Base-by-base conservation (phyloP, 2,329 filamentous ascomycete genomes). In the Monosporascus sp. region DNA sequence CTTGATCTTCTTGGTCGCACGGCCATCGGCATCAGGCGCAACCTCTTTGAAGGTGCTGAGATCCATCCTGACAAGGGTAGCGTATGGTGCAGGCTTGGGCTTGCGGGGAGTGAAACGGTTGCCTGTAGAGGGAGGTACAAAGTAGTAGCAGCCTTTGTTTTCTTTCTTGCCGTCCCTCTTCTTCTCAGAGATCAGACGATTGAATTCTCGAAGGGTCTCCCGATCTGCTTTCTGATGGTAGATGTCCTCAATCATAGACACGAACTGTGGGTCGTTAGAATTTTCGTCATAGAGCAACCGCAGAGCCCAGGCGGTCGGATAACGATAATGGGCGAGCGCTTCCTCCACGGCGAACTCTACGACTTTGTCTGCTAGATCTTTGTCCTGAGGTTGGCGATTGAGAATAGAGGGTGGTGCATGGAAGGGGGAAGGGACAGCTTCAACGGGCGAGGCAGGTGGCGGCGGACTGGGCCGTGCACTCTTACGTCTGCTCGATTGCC, bases 261-360 rank as follows among this genome's bases (percentile, higher is more conserved):
- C 71, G 61, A 85, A 82, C 37, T 70, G 70, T 17, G 74, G 67
- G 58, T 84, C 74, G 39, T 70, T 66, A 45, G 73, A 73, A 55
- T 78, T 76, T 62, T 85, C 80, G 58, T 86, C 81, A 66, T 83
- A 86, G 55, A 85, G 72, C 15, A 75, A 77, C 50, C 81, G 75
- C 54, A 86, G 72, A 43, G 83, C 82, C 72, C 77, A 86, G 2
- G 83, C 83, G 8, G 82, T 86, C 51, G 81, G 80, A 64, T 82
- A 85, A 54, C 80, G 79, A 56, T 74, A 74, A 62, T 80, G 75
- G 54, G 74, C 70, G 48, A 86, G 67, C 5, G 82, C 82, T 62
- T 83, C 76, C 9, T 82, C 76, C 31, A 85, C 79, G n/a, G 81
- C 81, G 35, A 69, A 63, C 64, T 83, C 78, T 39, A 86, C 73